These are phyloP conservation scores for Eucalyptus decipiens DNA, from an alignment of 345 rosid genomes.

Conservation along the genomic window DNA sequence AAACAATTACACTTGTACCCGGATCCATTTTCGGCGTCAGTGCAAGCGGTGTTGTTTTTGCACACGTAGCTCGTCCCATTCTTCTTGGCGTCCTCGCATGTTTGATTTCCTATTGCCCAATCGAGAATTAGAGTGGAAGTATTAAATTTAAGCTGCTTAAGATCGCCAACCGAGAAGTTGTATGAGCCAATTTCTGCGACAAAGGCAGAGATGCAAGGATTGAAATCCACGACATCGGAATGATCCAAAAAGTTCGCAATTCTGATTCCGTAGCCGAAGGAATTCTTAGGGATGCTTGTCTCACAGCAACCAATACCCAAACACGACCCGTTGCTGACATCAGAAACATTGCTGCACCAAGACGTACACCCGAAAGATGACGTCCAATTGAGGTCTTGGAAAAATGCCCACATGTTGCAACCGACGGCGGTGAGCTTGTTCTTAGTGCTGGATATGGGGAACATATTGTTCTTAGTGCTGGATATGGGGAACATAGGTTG, in stretches of 20 bases:
- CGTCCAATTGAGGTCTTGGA: accelerated
- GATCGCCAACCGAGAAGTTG: neutral
- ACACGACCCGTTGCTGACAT: neutral
- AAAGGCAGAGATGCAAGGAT: constrained; percentile 17
- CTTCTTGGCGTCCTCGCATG: neutral
- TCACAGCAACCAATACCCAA: constrained; percentile 35
- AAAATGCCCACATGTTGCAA: accelerated
- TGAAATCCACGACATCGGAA: neutral
- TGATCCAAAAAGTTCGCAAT: neutral
- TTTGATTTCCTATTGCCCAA: constrained; percentile 1
- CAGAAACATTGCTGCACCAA: accelerated
- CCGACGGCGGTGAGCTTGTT: neutral
- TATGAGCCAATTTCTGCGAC: neutral
- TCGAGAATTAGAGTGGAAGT: neutral
- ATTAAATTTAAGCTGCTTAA: neutral
- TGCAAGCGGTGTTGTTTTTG: neutral
- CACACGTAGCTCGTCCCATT: neutral
- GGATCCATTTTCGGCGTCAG: neutral
- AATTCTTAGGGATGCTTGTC: constrained; percentile 10
- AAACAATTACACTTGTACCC: constrained; percentile 10
- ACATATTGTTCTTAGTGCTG: accelerated
- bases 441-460: neutral
- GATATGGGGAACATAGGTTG: accelerated
- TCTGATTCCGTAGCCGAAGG: neutral
- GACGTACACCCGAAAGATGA: accelerated